Evolutionary conservation across 371 early-diverging fungal genomes (phyloP), one percentile per base, ranked within the genome.

Genomic region (Thermomucor indicae-seudaticae): DNA sequence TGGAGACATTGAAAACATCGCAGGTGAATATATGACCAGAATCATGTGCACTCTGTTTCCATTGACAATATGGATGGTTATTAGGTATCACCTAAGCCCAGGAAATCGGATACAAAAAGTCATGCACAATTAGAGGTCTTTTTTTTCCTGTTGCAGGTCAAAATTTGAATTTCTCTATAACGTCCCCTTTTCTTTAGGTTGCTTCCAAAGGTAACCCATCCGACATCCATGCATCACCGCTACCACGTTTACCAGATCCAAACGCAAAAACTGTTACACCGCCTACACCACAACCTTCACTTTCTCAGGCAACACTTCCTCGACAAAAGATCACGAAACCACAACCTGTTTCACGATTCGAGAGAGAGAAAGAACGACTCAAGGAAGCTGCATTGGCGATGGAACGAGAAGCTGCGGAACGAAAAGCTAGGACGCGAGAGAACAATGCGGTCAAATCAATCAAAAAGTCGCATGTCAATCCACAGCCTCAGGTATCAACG

Each of bases 231-330:
- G n/a, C n/a, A n/a, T n/a, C n/a, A n/a, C n/a, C 19, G 4, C 8
- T 6, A 42, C 29, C 29, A 40, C 39, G 30, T n/a, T 16, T 24
- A 24, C 50, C 41, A 40, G 27, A 34, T 22, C 17, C 17, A 17
- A 40, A 28, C 22, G 17, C 35, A 23, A 14, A 1, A 47, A 32
- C 22, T 17, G 19, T 25, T 30, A 47, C 34, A 3, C 56, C 55
- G 43, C 61, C 47, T 16, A 54, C 47, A 30, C 47, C 54, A 22
- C 57, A 52, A 20, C 57, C 57, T 24, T 53, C 45, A 30, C 42
- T 43, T 1, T 19, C 43, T 0, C 53, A 48, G 28, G 16, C 27
- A n/a, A 24, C 28, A 19, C 20, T 28, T 8, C 45, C 23, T 7
- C 34, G 17, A 5, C 23, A n/a, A 17, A 28, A 30, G 6, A 19